Evolutionary conservation across 2,329 filamentous ascomycete genomes (phyloP).

Genomic region (Beauveria sp.): DNA sequence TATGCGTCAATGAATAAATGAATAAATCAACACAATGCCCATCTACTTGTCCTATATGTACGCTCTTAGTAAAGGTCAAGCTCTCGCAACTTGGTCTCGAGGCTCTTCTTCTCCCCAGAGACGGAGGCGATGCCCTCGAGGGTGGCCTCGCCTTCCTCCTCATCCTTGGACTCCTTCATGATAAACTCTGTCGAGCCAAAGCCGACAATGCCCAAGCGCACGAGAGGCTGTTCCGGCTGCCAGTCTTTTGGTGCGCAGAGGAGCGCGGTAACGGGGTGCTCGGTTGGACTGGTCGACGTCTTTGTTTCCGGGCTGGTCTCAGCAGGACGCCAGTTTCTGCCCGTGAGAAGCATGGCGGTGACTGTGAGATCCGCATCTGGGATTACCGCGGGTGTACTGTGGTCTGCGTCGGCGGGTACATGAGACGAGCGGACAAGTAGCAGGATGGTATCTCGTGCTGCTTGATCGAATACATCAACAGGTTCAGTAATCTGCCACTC

Average conservation of each 20-base stretch:
- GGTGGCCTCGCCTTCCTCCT: conserved; percentile 14
- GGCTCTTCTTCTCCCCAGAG: conserved; percentile 16
- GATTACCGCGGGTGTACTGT: background rate
- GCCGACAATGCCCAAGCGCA: conserved; percentile 25
- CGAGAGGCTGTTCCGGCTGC: conserved; percentile 20
- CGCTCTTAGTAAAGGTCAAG: conserved; percentile 27
- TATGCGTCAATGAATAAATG: background rate
- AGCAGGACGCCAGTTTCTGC: conserved; percentile 1
- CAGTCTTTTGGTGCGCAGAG: conserved; percentile 14
- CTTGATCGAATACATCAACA: background rate
- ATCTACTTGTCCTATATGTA: background rate
- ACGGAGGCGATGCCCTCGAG: conserved; percentile 22
- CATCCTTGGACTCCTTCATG: conserved; percentile 15
- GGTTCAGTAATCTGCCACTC: conserved; percentile 1
- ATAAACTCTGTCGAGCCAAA: conserved; percentile 20
- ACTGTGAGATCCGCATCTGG: background rate
- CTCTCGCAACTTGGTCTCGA: conserved; percentile 24
- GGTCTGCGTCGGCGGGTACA: background rate
- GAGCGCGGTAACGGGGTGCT: conserved; percentile 3
- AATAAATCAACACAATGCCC: background rate
- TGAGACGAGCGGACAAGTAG: background rate
- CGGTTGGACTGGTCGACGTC: background rate
- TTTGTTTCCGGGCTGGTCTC: background rate
- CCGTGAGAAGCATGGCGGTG: conserved; percentile 6
- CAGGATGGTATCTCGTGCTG: background rate